Base-by-base conservation (phyloP, 371 early-diverging fungal species). In the Mucor ambiguus region DNA sequence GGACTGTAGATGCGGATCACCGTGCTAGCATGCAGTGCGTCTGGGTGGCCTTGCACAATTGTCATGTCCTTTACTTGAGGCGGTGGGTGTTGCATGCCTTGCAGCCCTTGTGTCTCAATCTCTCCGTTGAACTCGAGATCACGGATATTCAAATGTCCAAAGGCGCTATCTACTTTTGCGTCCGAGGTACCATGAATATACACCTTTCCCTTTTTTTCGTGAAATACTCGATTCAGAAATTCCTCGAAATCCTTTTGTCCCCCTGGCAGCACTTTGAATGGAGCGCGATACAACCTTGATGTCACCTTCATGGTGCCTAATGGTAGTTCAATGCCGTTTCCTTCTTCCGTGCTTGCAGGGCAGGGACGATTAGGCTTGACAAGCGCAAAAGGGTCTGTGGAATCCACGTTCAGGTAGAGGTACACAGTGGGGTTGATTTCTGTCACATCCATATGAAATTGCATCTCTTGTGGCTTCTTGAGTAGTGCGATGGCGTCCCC, bases 241-340 rank as follows among this genome's bases (percentile, higher is more conserved):
- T 68, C 66, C 57, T 83, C 73, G 68, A 81, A 81, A 32, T 83
- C 84, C 16, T 72, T 65, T 30, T 83, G 80, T 2, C 73, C 72
- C 3, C 76, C 79, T 4, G 77, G 79, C 37, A 81, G 41, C 1
- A 83, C 73, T 18, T 60, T 57, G 38, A 83, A 76, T 0, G 84
- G 84, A 0, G 78, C 84, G 18, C 67, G 63, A 11, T 63, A n/a
- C 1, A 83, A 37, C 18, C 54, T 63, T 7, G 81, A 79, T 0
- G 29, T 49, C 12, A 83, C 80, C 60, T 48, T 55, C 61, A 67
- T 60, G 10, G 16, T 61, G 22, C 57, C 57, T 8, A 67, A 46
- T 32, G 67, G 67, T 43, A 67, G n/a, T n/a, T 67, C 61, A 28
- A 67, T 54, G 8, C 67, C 67, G 35, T 67, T 28, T 5, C 67